Evolutionary conservation across 768 basidiomycete genomes (phyloP).

Genomic region (Pulveroboletus sp.): DNA sequence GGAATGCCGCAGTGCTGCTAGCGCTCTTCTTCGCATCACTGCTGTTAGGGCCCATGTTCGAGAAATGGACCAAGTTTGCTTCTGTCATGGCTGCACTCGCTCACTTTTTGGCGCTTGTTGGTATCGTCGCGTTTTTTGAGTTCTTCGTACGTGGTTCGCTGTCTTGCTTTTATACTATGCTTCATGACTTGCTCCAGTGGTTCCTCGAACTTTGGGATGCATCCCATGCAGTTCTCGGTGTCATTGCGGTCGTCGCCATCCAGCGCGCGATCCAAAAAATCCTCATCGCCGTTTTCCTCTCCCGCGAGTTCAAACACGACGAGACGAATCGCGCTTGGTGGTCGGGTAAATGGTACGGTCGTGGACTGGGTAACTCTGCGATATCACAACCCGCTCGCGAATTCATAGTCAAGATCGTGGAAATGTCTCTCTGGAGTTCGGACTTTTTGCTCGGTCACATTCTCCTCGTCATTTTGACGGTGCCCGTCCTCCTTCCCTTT

Average conservation of each 20-base stretch:
- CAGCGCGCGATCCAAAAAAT: conserved; percentile 94
- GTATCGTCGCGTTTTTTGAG: conserved; percentile 88
- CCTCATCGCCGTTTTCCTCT: conserved; percentile 88
- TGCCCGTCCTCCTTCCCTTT: conserved; percentile 81
- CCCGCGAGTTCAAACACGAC: conserved; percentile 97
- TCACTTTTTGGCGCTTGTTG: conserved; percentile 77
- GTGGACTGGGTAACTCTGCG: conserved; percentile 85
- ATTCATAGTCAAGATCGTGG: conserved; percentile 96
- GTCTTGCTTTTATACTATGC: conserved; percentile 30
- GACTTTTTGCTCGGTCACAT: conserved; percentile 89
- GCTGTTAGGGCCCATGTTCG: conserved; percentile 87
- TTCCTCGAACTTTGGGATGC: conserved; percentile 95
- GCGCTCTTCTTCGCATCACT: conserved; percentile 88
- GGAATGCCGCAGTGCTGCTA: conserved; percentile 88
- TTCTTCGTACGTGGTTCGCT: conserved; percentile 69
- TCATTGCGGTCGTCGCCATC: conserved; percentile 84
- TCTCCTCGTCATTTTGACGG: conserved; percentile 82
- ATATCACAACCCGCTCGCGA: conserved; percentile 96
- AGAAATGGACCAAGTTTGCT: conserved; percentile 81
- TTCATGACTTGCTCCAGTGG: conserved; percentile 53
- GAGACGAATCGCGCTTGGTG: conserved; percentile 99
- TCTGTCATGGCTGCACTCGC: conserved; percentile 91
- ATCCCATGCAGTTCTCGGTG: conserved; percentile 92
- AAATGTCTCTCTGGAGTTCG: conserved; percentile 94
- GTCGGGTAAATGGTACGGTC: conserved; percentile 98